These are phyloP conservation scores for Trichothecium roseum DNA, from an alignment of 2,329 filamentous ascomycete species.

Conservation along the genomic window DNA sequence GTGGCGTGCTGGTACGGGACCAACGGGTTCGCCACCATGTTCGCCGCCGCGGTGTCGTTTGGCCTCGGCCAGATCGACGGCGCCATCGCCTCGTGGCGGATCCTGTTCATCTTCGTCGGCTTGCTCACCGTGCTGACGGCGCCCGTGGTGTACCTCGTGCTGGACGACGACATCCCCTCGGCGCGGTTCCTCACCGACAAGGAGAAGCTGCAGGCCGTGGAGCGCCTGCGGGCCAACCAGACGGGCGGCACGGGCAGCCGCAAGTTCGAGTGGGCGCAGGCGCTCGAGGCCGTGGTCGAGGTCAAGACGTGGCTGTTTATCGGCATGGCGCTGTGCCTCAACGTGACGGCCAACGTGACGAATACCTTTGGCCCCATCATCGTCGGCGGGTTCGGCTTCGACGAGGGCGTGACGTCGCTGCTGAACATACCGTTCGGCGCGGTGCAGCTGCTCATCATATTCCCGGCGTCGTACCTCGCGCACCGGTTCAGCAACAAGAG, in stretches of 20 bases:
- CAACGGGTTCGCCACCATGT: slow-evolving; percentile 46
- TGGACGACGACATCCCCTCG: slow-evolving; percentile 48
- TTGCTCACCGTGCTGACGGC: slow-evolving; percentile 48
- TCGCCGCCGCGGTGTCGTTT: slow-evolving; percentile 45
- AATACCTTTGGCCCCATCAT: slow-evolving; percentile 58
- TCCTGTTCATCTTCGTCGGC: slow-evolving; percentile 52
- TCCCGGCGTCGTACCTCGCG: slow-evolving; percentile 47
- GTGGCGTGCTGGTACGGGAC: slow-evolving; percentile 58
- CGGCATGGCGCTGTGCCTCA: slow-evolving; percentile 48
- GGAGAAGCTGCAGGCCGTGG: slow-evolving; percentile 58
- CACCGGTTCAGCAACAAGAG: slow-evolving; percentile 48
- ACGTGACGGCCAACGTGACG: slow-evolving; percentile 51
- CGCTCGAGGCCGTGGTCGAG: slow-evolving; percentile 38
- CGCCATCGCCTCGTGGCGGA: slow-evolving; percentile 24
- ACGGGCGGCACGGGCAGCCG: slow-evolving; percentile 61
- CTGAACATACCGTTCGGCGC: slow-evolving; percentile 59
- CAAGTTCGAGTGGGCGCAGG: slow-evolving; percentile 58
- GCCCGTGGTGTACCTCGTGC: slow-evolving; percentile 46
- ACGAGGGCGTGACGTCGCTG: slow-evolving; percentile 45
- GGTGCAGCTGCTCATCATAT: slow-evolving; percentile 48
- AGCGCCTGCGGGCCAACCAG: slow-evolving; percentile 63
- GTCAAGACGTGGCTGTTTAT: slow-evolving; percentile 50
- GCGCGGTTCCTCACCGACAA: slow-evolving; percentile 48
- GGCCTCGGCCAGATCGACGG: slow-evolving; percentile 42
- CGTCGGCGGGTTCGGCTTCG: slow-evolving; percentile 47